These are phyloP conservation scores for Thielaviopsis euricoi DNA, from an alignment of 2,329 filamentous ascomycete genomes.

Conservation along the genomic window DNA sequence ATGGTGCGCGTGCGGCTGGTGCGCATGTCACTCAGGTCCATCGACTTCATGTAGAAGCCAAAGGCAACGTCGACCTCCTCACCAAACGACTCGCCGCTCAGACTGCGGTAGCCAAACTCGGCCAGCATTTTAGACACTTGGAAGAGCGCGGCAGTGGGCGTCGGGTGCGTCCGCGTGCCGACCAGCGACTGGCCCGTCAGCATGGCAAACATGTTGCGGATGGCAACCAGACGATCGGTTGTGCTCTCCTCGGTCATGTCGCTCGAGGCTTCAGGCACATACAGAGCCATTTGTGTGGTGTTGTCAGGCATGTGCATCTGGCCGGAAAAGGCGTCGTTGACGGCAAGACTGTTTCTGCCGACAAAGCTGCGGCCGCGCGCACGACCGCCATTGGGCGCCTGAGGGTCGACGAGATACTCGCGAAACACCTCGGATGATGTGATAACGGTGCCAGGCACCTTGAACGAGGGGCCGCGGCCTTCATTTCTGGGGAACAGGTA, in stretches of 20 bases:
- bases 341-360: constrained; percentile 30
- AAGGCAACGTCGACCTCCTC: constrained; percentile 48
- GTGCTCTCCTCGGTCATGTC: not conserved
- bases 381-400: constrained; percentile 15
- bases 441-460: constrained; percentile 36
- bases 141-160: constrained; percentile 36
- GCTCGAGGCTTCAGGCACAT: constrained; percentile 32
- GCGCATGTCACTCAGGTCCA: constrained; percentile 63
- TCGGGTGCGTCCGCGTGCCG: constrained; percentile 35
- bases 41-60: constrained; percentile 59
- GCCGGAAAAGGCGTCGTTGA: constrained; percentile 30
- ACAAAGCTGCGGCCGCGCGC: constrained; percentile 28
- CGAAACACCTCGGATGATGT: constrained; percentile 37
- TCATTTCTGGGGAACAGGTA: constrained; percentile 37
- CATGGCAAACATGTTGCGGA: constrained; percentile 51
- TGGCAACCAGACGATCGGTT: constrained; percentile 35
- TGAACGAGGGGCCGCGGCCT: constrained; percentile 41
- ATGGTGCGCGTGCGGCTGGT: constrained; percentile 75
- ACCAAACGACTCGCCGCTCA: constrained; percentile 42
- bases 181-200: constrained; percentile 47
- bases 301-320: constrained; percentile 22
- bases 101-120: constrained; percentile 39
- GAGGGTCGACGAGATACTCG: constrained; percentile 26
- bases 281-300: constrained; percentile 31
- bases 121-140: constrained; percentile 36